Evolutionary conservation across 768 basidiomycete genomes (phyloP).

Genomic region (Agaricus subrufescens): DNA sequence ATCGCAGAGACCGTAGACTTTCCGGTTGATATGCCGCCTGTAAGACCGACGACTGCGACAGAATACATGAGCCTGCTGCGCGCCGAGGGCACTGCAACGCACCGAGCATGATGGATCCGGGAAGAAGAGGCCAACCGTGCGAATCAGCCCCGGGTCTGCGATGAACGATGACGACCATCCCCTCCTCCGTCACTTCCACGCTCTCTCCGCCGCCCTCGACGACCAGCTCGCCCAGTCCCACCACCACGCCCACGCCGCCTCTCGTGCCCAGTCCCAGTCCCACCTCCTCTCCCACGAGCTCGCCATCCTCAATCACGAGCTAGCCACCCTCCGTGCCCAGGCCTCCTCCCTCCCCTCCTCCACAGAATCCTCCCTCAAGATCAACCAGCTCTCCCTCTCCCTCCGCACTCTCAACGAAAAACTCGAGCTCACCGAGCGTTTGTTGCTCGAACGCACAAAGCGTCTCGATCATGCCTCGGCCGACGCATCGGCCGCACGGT

Average conservation of each 20-base stretch:
- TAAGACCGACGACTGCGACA: conserved; percentile 80
- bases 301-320: conserved; percentile 47
- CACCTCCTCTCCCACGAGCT: conserved; percentile 57
- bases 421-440: conserved; percentile 54
- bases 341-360: conserved; percentile 27
- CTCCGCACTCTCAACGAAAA: conserved; percentile 67
- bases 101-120: conserved; percentile 2
- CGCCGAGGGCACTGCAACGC: neutral
- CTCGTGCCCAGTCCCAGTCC: conserved; percentile 42
- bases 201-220: neutral
- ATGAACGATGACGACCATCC: neutral
- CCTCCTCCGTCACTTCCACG: neutral
- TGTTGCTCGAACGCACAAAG: conserved; percentile 42
- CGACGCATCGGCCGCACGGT: conserved; percentile 38
- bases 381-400: conserved; percentile 59
- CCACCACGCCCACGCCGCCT: conserved; percentile 49
- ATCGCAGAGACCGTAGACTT: conserved; percentile 89
- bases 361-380: conserved; percentile 26
- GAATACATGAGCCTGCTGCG: neutral
- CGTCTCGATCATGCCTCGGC: conserved; percentile 40
- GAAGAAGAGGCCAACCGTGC: neutral
- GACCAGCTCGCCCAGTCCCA: conserved; percentile 54
- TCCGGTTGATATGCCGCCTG: conserved; percentile 94
- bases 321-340: conserved; percentile 50
- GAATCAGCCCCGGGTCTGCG: neutral